These are phyloP conservation scores for Aureobasidium sp. DNA, from an alignment of 2,329 filamentous ascomycete genomes.

Conservation along the genomic window DNA sequence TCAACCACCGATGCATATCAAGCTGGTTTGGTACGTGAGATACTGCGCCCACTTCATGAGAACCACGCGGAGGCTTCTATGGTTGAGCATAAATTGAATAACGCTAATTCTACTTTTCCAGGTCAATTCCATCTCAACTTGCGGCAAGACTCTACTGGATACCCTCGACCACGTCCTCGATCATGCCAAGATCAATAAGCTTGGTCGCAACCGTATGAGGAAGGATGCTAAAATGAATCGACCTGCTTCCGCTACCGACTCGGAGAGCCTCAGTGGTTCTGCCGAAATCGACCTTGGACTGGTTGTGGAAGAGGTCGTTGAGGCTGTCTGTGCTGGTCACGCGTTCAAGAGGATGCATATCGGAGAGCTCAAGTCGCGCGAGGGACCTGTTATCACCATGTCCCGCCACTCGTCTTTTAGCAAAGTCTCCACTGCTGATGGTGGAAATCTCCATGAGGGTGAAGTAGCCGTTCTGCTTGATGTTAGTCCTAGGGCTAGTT, in stretches of 20 bases:
- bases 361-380: constrained; percentile 9
- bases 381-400: background rate
- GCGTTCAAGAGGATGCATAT: constrained; percentile 35
- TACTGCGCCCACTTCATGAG: constrained; percentile 32
- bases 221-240: constrained; percentile 22
- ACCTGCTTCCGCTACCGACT: constrained; percentile 6
- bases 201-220: constrained; percentile 29
- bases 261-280: constrained; percentile 18
- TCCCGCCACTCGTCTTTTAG: background rate
- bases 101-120: background rate
- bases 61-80: background rate
- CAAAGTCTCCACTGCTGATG: background rate
- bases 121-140: constrained; percentile 53
- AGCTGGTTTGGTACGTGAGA: constrained; percentile 20
- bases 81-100: background rate
- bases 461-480: constrained; percentile 51
- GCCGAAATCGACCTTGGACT: constrained; percentile 20
- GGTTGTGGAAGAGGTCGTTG: constrained; percentile 21
- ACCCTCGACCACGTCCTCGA: constrained; percentile 47
- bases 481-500: constrained; percentile 41
- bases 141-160: constrained; percentile 53
- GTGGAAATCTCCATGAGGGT: constrained; percentile 10
- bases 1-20: constrained; percentile 47
- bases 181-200: constrained; percentile 50
- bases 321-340: constrained; percentile 43